phyloP scores from a whole-genome alignment of 2,329 filamentous ascomycete species.

The Verticillium isaacii region DNA sequence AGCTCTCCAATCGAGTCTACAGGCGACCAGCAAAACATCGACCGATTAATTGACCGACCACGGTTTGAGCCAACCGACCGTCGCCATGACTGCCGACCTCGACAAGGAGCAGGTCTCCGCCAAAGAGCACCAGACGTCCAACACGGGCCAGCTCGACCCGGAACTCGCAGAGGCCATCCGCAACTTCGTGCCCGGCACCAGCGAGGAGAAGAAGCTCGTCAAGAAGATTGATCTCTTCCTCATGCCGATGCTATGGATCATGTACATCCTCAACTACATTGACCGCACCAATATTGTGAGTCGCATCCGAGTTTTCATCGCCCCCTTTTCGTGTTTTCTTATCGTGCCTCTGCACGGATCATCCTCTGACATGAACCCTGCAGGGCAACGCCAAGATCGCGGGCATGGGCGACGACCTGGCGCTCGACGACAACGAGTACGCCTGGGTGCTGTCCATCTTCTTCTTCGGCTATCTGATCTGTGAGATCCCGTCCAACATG shows the following conservation, averaged over 20 bases:
- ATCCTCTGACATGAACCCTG: neutral
- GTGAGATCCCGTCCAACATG: constrained; percentile 59
- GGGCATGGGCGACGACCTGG: constrained; percentile 41
- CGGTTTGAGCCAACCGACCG: neutral
- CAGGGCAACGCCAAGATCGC: constrained; percentile 45
- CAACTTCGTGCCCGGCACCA: constrained; percentile 19
- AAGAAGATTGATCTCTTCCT: constrained; percentile 13
- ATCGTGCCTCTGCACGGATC: neutral
- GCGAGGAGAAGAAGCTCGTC: constrained; percentile 16
- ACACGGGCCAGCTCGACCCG: constrained; percentile 7
- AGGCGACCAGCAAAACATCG: neutral
- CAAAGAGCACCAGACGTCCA: constrained; percentile 11
- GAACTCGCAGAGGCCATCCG: constrained; percentile 19
- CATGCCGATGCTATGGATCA: constrained; percentile 7
- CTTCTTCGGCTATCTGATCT: constrained; percentile 54
- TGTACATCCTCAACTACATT: constrained; percentile 22
- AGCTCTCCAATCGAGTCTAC: too few species aligned
- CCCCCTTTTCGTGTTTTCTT: neutral
- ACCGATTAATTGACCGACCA: neutral
- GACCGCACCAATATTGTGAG: constrained; percentile 23
- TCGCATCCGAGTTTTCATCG: neutral
- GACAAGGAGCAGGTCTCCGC: constrained; percentile 2
- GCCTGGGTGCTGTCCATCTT: constrained; percentile 47
- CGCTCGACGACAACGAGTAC: constrained; percentile 43
- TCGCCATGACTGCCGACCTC: constrained; percentile 1